A percentile compares a stretch with the other conserved stretches of the same genome.
Conservation (phyloP, 177 flowering plant genomes). For the Vitis hybrid region DNA sequence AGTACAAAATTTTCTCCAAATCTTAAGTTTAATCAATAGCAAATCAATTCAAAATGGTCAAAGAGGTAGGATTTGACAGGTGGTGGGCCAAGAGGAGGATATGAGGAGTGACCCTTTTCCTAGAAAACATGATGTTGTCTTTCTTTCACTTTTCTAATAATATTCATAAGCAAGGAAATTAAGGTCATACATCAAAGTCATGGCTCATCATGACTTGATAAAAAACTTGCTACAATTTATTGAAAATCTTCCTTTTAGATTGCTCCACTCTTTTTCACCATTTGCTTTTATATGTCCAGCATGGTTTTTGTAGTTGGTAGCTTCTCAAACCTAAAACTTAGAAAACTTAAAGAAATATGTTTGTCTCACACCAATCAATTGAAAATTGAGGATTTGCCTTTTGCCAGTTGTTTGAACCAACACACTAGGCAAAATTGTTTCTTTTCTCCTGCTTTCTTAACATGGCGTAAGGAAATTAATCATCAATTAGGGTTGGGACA, state of each 20-base stretch:
- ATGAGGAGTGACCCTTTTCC: conserved; percentile 12
- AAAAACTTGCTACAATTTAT: background rate
- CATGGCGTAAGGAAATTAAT: background rate
- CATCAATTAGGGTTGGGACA: background rate
- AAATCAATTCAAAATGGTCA: conserved; percentile 12
- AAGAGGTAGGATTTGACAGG: conserved; percentile 9
- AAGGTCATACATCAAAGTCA: background rate
- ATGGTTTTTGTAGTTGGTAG: background rate
- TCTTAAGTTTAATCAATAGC: conserved; percentile 9
- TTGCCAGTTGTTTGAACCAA: background rate
- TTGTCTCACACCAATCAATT: background rate
- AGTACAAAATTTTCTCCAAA: background rate
- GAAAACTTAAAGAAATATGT: background rate
- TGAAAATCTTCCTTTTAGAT: background rate
- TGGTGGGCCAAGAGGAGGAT: background rate
- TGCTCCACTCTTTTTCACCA: background rate
- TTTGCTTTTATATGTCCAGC: background rate
- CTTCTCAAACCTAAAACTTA: background rate
- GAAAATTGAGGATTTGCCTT: background rate
- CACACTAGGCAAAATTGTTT: background rate
- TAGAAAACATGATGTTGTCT: conserved; percentile 26
- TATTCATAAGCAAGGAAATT: conserved; percentile 1
- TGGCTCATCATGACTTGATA: background rate
- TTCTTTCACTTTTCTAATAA: conserved; percentile 11
- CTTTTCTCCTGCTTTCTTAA: background rate